Evolutionary conservation across 2,329 filamentous ascomycete species (phyloP), one percentile per base, ranked within the genome.

Genomic region (Paraconiothyrium brasiliense): DNA sequence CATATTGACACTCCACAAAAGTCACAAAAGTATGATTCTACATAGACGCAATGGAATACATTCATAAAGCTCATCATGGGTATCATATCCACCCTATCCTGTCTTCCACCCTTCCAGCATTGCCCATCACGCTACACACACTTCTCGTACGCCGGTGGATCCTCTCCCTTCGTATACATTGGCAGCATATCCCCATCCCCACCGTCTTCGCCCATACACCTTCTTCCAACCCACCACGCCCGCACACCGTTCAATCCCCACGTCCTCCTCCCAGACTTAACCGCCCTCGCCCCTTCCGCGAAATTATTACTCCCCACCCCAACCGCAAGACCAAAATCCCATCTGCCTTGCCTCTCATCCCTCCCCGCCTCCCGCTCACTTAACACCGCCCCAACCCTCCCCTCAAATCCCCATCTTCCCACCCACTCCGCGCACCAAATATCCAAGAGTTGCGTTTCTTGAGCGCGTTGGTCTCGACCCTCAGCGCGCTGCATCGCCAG

Each of bases 161-260:
- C 52, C 44, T 56, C 51, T 8, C 57, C 57, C 49, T 27, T 44
- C 35, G 39, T 39, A 55, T 60, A 60, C 24, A 47, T 11, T 27
- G 58, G 58, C 39, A 57, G 44, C 52, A 22, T 35, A 13, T 60
- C 58, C 47, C 14, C 43, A 30, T 54, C 57, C 35, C 8, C 48
- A 43, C 54, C 56, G 20, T 16, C 57, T 8, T 10, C 32, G n/a
- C 48, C 30, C 35, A 34, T 4, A 10, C 37, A 48, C 48, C 22
- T 37, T 24, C 27, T 47, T 27, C 41, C 30, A 46, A 35, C 1
- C 46, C 46, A 50, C 55, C 32, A 34, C 37, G 14, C 46, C 20
- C 27, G 20, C n/a, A 16, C 34, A 27, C 46, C 20, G 7, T 37
- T 39, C n/a, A 35, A 4, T 2, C 47, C 47, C 47, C 47, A 35